These are phyloP conservation scores for Lasiodiplodia gonubiensis DNA, from an alignment of 2,329 filamentous ascomycete genomes.

Conservation along the genomic window DNA sequence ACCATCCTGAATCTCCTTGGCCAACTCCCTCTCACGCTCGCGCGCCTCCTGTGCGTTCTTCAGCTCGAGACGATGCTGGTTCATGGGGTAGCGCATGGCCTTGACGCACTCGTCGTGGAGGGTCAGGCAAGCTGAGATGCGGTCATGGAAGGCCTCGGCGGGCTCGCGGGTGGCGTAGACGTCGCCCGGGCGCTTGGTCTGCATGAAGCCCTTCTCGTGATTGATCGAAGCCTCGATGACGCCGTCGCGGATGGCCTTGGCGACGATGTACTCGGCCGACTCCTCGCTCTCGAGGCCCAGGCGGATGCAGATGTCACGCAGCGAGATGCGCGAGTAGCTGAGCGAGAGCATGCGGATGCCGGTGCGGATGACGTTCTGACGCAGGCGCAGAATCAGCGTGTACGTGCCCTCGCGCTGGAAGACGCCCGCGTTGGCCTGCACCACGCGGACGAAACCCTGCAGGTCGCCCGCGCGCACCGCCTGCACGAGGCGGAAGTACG, in stretches of 20 bases:
- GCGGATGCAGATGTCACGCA: slow-evolving; percentile 96
- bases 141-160: slow-evolving; percentile 95
- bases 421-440: slow-evolving; percentile 77
- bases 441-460: slow-evolving; percentile 87
- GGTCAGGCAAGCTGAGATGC: slow-evolving; percentile 87
- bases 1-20: slow-evolving; percentile 98
- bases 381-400: slow-evolving; percentile 88
- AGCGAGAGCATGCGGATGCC: slow-evolving; percentile 99
- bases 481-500: slow-evolving; percentile 92
- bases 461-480: slow-evolving; percentile 96
- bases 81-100: slow-evolving; percentile 99
- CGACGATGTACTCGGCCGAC: slow-evolving; percentile 98
- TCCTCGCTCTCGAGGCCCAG: slow-evolving; percentile 93
- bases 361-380: slow-evolving; percentile 99
- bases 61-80: slow-evolving; percentile 94
- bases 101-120: slow-evolving; percentile 98
- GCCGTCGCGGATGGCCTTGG: slow-evolving; percentile 94
- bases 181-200: slow-evolving; percentile 92
- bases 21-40: slow-evolving; percentile 93
- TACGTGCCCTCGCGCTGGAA: slow-evolving; percentile 96
- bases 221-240: slow-evolving; percentile 93
- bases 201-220: slow-evolving; percentile 91
- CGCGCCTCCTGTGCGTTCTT: slow-evolving; percentile 99
- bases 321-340: slow-evolving; percentile 94
- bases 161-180: slow-evolving; percentile 96